Evolutionary conservation across 169 alveolate genomes (phyloP), one percentile per base, ranked within the genome.

Genomic region (Plasmodium gonderi): DNA sequence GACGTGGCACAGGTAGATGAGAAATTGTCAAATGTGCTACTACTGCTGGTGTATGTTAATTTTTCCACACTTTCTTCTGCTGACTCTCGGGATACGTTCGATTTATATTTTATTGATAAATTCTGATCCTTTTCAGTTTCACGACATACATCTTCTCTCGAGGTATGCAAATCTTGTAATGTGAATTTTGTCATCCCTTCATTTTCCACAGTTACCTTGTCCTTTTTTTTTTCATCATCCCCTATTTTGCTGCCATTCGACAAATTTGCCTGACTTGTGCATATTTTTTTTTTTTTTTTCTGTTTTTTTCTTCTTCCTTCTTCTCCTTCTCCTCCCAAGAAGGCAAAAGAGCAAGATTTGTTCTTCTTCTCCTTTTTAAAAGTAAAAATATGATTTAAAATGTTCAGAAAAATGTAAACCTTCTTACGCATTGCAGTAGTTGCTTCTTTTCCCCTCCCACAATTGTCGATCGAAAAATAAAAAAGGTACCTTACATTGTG

Each of bases 381-480:
- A 76, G n/a, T n/a, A 74, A 75, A 87, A 17, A 87, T 87, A 40
- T 87, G 36, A 87, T 75, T 54, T 9, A 87, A 20, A 12, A 87
- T 87, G 54, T 45, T 51, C 36, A 87, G 79, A 64, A 87, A 87
- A 12, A 42, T 44, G 36, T 74, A 38, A 26, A 40, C 64, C 51
- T 87, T 87, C 79, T 74, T 75, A 31, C 93, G 64, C 17, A 87
- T 17, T 29, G 11, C 67, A 54, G 64, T 38, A 40, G 79, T 75
- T 6, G 49, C 45, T 23, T 87, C 69, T 60, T 54, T 31, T 23
- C 72, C 72, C 67, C 68, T 87, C 17, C 23, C 49, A 26, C 38
- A 87, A 87, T 78, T 87, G 68, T 67, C 60, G 67, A 87, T 44
- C 14, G 93, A 51, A 31, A 87, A 75, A 75, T 87, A 78, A 87